Evolutionary conservation across 305 asterid genomes (phyloP), one percentile per base, ranked within the genome.

Genomic region (Fraxinus angustifolia): DNA sequence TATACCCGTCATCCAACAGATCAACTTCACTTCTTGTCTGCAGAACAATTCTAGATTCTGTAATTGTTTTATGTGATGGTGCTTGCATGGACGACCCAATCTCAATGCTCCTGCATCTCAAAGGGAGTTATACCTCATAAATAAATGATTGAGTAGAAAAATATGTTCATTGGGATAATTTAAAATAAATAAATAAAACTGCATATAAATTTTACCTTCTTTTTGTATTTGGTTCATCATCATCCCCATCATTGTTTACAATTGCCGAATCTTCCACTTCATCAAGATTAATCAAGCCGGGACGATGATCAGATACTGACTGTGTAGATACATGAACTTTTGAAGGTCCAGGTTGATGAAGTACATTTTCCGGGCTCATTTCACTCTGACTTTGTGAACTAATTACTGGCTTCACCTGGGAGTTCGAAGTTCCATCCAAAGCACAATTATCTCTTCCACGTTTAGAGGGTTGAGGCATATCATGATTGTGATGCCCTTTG

Each of bases 1-100:
- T 92, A 81, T 84, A 93, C 50, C 98, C 97, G 83, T 95, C 99
- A 48, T 93, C 96, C 88, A 95, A 82, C 58, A 93, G 90, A 87
- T 92, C 98, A 84, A 95, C 98, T 84, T 93, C 99, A 85, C 99
- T 95, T 84, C 95, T 91, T 0, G 97, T 93, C 89, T 91, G 99
- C 81, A 95, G 93, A 14, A 95, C 93, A 82, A 95, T 95, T 87
- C 91, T 93, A 19, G 97, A 86, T 79, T 92, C 97, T 34, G 97
- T 89, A 62, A 92, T 84, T 4, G 97, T 93, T 82, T 86, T 91
- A 80, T 84, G 92, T 4, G 91, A 83, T 62, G 96, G 86, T 83
- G 87, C 87, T 17, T 81, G 83, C 72, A 81, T 60, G 8, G 86
- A 78, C 14, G 90, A 85, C 73, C 75, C 92, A 19, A 31, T 48